phyloP scores from a whole-genome alignment of 768 basidiomycete genomes.

The Cyathus striatus region DNA sequence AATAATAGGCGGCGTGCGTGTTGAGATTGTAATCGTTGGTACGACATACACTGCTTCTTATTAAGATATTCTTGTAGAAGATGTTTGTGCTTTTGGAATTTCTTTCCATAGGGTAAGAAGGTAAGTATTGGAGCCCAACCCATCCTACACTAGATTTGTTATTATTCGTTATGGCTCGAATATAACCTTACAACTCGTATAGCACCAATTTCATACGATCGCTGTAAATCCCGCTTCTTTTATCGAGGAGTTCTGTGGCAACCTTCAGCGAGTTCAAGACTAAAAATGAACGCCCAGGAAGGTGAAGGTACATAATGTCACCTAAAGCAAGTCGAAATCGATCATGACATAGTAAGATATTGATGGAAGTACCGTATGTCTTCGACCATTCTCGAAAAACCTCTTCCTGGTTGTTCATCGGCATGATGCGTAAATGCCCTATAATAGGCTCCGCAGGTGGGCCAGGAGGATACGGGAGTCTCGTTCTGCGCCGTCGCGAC shows the following conservation, averaged over 20 bases:
- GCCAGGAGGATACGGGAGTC: neutral
- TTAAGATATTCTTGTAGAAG: constrained; percentile 19
- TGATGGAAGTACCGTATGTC: neutral
- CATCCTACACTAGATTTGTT: constrained; percentile 7
- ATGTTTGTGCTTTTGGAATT: constrained; percentile 15
- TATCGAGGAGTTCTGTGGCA: constrained; percentile 39
- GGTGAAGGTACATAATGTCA: neutral
- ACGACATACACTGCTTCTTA: neutral
- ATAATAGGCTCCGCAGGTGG: neutral
- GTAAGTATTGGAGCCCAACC: constrained; percentile 13
- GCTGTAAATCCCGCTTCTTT: constrained; percentile 39
- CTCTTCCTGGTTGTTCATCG: neutral
- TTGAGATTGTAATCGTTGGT: neutral
- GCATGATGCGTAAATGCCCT: neutral
- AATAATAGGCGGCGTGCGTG: neutral
- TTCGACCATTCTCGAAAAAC: neutral
- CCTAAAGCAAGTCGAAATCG: neutral
- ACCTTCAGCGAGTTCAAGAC: constrained; percentile 24
- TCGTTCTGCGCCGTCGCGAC: neutral
- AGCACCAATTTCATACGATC: constrained; percentile 21
- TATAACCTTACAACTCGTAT: constrained; percentile 5
- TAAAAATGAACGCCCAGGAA: constrained; percentile 8
- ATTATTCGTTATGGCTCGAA: neutral
- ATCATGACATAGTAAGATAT: neutral
- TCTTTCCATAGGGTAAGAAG: constrained; percentile 14